phyloP scores from a whole-genome alignment of 2,329 filamentous ascomycete species.

The Aspergillus proliferans region DNA sequence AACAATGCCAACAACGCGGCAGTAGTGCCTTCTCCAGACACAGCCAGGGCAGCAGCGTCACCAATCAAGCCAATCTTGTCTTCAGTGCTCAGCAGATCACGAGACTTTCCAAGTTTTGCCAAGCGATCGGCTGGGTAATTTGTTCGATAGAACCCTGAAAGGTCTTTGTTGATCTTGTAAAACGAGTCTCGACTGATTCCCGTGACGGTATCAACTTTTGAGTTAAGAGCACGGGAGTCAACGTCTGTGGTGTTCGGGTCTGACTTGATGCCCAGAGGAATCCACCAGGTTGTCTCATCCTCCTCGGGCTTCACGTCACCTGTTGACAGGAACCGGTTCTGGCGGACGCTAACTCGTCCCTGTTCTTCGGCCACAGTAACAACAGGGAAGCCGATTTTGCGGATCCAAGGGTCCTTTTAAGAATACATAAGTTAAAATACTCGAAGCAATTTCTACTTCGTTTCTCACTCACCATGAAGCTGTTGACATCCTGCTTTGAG shows the following conservation, averaged over 20 bases:
- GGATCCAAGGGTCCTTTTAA: constrained; percentile 71
- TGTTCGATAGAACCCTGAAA: constrained; percentile 85
- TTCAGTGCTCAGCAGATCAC: constrained; percentile 68
- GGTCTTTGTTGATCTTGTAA: constrained; percentile 89
- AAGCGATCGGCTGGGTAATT: constrained; percentile 86
- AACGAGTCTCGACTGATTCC: constrained; percentile 64
- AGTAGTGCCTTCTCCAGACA: constrained; percentile 78
- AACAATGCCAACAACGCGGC: constrained; percentile 75
- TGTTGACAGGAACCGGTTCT: constrained; percentile 83
- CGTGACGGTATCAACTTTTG: constrained; percentile 69
- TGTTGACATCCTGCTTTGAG: constrained; percentile 77
- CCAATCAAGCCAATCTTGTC: constrained; percentile 92
- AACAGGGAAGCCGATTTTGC: constrained; percentile 90
- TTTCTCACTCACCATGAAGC: constrained; percentile 61
- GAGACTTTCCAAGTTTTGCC: constrained; percentile 69
- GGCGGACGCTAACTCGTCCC: constrained; percentile 73
- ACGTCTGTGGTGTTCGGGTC: constrained; percentile 60
- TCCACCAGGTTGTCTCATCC: constrained; percentile 91
- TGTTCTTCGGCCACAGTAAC: constrained; percentile 78
- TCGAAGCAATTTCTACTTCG: neutral
- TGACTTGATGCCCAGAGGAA: constrained; percentile 79
- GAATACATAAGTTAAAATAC: constrained; percentile 6
- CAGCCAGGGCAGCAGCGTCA: constrained; percentile 81
- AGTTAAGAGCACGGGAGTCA: constrained; percentile 61
- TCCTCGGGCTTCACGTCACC: constrained; percentile 89